These are phyloP conservation scores for Colletotrichum nymphaeae DNA, from an alignment of 2,329 filamentous ascomycete genomes.

Conservation along the genomic window DNA sequence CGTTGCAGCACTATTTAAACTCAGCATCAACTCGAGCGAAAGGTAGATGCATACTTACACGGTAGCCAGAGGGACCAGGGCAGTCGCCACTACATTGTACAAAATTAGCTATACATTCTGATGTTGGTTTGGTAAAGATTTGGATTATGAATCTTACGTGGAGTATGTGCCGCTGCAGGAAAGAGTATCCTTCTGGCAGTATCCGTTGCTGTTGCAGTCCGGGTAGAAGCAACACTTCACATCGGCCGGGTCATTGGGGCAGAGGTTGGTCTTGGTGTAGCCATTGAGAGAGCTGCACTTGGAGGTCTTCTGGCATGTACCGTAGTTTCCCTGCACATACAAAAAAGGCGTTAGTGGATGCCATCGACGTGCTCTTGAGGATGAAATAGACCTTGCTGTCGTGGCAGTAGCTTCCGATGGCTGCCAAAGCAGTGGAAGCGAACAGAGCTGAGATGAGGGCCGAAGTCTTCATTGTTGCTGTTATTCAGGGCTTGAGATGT, in stretches of 20 bases:
- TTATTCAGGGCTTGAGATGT: neutral
- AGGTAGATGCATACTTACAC: slow-evolving; percentile 6
- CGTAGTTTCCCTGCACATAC: slow-evolving; percentile 12
- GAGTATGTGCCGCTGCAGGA: slow-evolving; percentile 27
- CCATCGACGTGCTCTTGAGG: neutral
- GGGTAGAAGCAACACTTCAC: slow-evolving; percentile 33
- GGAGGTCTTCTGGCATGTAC: slow-evolving; percentile 28
- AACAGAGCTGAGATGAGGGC: slow-evolving; percentile 6
- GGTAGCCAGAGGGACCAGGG: slow-evolving; percentile 22
- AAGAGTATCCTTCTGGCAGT: slow-evolving; percentile 26
- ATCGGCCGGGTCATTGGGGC: slow-evolving; percentile 28
- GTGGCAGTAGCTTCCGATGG: slow-evolving; percentile 24
- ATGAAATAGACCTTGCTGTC: slow-evolving; percentile 19
- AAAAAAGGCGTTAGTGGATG: neutral
- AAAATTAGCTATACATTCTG: neutral
- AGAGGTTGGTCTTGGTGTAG: slow-evolving; percentile 18
- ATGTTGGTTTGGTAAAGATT: neutral
- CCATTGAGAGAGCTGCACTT: slow-evolving; percentile 27
- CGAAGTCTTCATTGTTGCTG: slow-evolving; percentile 12
- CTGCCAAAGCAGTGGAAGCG: slow-evolving; percentile 13
- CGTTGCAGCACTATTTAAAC: slow-evolving; percentile 26
- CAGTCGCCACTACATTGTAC: slow-evolving; percentile 16
- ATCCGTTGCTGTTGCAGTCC: slow-evolving; percentile 23
- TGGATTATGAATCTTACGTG: neutral
- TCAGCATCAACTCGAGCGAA: neutral